phyloP scores from a whole-genome alignment of 371 early-diverging fungal genomes.

The Actinomucor elegans region DNA sequence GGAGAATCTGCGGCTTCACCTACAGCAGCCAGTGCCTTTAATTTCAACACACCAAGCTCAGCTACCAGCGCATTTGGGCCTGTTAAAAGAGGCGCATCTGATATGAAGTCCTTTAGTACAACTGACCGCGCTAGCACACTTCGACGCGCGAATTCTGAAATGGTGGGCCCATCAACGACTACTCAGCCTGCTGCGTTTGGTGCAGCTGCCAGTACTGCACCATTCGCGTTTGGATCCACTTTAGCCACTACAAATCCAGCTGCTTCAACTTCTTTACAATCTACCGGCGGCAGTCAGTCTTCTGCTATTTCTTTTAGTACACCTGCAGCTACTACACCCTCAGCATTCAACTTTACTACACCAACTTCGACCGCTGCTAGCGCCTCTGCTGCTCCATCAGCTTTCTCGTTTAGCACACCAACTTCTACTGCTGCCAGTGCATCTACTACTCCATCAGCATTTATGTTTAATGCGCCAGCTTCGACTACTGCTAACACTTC shows the following conservation, averaged over 20 bases:
- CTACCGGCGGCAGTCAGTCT: too few species aligned
- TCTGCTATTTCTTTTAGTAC: neutral
- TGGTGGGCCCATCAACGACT: too few species aligned
- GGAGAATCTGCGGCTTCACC: conserved; percentile 1
- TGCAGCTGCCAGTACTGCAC: too few species aligned
- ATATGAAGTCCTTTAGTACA: neutral
- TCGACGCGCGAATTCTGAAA: conserved; percentile 8
- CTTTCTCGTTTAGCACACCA: conserved; percentile 2
- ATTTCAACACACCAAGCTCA: neutral
- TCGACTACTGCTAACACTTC: neutral
- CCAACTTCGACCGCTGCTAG: neutral
- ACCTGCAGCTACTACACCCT: neutral
- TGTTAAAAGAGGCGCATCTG: conserved; percentile 6
- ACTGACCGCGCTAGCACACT: neutral
- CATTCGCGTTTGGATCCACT: neutral
- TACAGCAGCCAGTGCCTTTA: neutral
- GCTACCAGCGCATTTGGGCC: neutral
- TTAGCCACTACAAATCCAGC: neutral
- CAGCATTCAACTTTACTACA: conserved; percentile 1
- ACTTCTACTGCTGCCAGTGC: neutral
- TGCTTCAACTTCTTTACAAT: too few species aligned
- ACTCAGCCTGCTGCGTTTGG: too few species aligned
- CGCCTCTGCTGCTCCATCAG: conserved; percentile 1
- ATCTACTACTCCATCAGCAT: neutral
- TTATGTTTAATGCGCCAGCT: too few species aligned